Evolutionary conservation across 352 stramenopile genomes (phyloP).

Genomic region (Phytophthora hybrid): DNA sequence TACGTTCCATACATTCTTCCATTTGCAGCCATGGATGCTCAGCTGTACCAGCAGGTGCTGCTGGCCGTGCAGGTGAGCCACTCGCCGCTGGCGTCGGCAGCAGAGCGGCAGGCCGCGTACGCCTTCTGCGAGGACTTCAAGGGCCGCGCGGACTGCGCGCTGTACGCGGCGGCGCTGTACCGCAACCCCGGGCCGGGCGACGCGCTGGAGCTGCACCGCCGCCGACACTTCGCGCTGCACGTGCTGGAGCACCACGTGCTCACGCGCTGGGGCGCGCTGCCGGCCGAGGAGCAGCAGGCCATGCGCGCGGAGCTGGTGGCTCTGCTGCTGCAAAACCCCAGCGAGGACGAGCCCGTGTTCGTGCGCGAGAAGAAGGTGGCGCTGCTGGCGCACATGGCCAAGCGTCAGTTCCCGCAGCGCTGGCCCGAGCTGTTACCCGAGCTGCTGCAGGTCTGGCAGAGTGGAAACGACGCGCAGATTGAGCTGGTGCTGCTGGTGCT

Average conservation of each 20-base stretch:
- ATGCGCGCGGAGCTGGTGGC: conserved; percentile 69
- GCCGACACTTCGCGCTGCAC: conserved; percentile 84
- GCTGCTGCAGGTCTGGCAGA: conserved; percentile 68
- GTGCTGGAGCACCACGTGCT: conserved; percentile 79
- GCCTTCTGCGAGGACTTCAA: conserved; percentile 84
- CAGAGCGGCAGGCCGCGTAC: conserved; percentile 66
- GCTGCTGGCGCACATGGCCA: conserved; percentile 76
- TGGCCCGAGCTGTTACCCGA: conserved; percentile 77
- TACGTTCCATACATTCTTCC: too few species aligned
- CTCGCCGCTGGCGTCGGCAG: conserved; percentile 55
- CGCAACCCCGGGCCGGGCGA: conserved; percentile 52
- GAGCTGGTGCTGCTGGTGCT: conserved; percentile 80
- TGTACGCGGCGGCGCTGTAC: conserved; percentile 81
- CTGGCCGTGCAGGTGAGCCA: conserved; percentile 78
- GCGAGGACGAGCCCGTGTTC: conserved; percentile 60
- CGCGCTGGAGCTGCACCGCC: conserved; percentile 52
- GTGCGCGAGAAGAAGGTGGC: conserved; percentile 83
- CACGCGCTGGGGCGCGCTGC: conserved; percentile 60
- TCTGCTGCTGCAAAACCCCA: conserved; percentile 44
- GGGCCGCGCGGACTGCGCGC: conserved; percentile 65
- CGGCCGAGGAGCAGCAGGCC: conserved; percentile 49
- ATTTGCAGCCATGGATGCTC: conserved; percentile 54
- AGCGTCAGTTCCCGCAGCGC: conserved; percentile 85
- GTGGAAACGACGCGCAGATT: conserved; percentile 52
- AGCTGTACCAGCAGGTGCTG: conserved; percentile 80